phyloP scores from a whole-genome alignment of 2,329 filamentous ascomycete genomes.

The Raffaelea deltoideospora region DNA sequence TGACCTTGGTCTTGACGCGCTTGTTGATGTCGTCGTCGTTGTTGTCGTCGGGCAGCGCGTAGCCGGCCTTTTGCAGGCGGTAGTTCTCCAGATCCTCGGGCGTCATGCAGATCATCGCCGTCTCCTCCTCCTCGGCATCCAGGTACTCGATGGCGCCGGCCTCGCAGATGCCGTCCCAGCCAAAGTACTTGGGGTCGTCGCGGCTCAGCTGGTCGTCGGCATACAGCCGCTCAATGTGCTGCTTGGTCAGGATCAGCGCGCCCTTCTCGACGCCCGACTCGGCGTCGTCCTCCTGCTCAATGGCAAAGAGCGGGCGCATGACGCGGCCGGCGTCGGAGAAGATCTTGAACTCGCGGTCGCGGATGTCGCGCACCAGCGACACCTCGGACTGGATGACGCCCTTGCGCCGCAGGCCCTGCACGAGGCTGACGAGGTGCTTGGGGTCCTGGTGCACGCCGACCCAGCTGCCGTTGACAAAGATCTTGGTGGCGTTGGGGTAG shows the following conservation, averaged over 20 bases:
- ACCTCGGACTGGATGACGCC: conserved; percentile 83
- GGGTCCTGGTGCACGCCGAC: conserved; percentile 89
- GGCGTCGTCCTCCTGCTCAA: conserved; percentile 70
- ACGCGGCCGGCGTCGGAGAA: conserved; percentile 95
- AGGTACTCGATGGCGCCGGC: conserved; percentile 87
- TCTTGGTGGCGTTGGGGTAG: conserved; percentile 87
- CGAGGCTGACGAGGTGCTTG: conserved; percentile 64
- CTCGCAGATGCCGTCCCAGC: conserved; percentile 76
- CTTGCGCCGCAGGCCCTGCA: conserved; percentile 62
- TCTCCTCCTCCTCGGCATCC: conserved; percentile 96
- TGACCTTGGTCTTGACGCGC: conserved; percentile 77
- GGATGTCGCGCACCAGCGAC: conserved; percentile 87
- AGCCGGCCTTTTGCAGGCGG: conserved; percentile 41
- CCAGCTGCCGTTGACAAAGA: conserved; percentile 97
- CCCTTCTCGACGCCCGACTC: conserved; percentile 47
- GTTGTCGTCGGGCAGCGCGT: conserved; percentile 25
- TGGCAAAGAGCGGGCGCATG: conserved; percentile 83
- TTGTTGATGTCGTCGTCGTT: conserved; percentile 65
- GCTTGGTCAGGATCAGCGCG: conserved; percentile 66
- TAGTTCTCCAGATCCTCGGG: conserved; percentile 83
- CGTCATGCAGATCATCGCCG: conserved; percentile 98
- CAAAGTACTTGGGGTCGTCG: conserved; percentile 50
- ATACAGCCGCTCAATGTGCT: conserved; percentile 63
- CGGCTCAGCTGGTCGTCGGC: conserved; percentile 43
- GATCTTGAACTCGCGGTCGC: conserved; percentile 95